A percentile compares a stretch with the other conserved stretches of the same genome.
phyloP scores from a whole-genome alignment of 192 early-diverging fungal species.

The Podila epicladia region DNA sequence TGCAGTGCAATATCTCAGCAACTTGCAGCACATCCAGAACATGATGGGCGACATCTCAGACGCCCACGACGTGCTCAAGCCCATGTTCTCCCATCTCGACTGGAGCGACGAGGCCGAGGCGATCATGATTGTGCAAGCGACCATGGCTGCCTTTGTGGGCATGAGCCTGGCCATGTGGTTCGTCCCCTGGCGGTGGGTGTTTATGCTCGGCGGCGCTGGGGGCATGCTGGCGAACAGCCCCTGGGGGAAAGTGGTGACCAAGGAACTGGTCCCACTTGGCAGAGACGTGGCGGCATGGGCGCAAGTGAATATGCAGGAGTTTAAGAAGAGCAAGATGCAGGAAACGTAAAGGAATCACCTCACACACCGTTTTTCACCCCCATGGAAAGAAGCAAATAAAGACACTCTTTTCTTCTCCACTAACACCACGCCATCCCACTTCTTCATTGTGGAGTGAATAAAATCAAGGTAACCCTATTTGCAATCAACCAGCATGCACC shows the following conservation, averaged over 20 bases:
- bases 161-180: constrained; percentile 55
- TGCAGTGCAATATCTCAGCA: constrained; percentile 71
- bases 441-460: too few species aligned
- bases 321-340: constrained; percentile 19
- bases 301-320: constrained; percentile 15
- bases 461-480: too few species aligned
- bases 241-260: constrained; percentile 52
- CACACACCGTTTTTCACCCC: too few species aligned
- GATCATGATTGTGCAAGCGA: constrained; percentile 53
- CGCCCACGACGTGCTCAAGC: constrained; percentile 56
- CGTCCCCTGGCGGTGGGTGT: constrained; percentile 58
- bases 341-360: neutral
- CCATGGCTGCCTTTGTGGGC: constrained; percentile 40
- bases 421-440: too few species aligned
- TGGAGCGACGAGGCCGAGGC: constrained; percentile 62
- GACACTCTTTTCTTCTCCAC: too few species aligned
- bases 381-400: too few species aligned
- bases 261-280: constrained; percentile 19
- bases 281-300: constrained; percentile 34
- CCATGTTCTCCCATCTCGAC: constrained; percentile 57
- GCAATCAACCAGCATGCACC: too few species aligned
- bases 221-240: constrained; percentile 72
- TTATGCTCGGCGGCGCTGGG: constrained; percentile 61
- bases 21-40: constrained; percentile 81
- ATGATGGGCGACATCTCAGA: constrained; percentile 73